Conservation (phyloP, 495 filamentous ascomycete species). For the Tuber microsphaerosporum region DNA sequence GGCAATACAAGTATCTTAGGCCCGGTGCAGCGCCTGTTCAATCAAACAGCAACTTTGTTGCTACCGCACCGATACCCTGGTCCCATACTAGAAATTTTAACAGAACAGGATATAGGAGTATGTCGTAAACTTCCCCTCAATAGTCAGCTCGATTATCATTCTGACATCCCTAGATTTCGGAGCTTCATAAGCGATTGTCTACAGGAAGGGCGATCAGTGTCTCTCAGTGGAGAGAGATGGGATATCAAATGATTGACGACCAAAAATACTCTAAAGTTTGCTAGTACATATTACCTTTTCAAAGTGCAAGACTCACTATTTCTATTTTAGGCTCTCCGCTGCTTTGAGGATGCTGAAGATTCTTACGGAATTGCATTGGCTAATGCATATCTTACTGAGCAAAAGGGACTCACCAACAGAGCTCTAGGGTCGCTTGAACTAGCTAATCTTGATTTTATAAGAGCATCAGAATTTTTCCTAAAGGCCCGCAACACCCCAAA, state of each 20-base stretch:
- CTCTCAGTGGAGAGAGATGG: too few species aligned
- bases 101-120: slow-evolving; percentile 2
- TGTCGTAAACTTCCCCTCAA: neutral
- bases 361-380: slow-evolving; percentile 7
- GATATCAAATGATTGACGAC: too few species aligned
- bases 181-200: too few species aligned
- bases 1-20: neutral
- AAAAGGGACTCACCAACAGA: slow-evolving; percentile 13
- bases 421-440: neutral
- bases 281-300: too few species aligned
- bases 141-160: neutral
- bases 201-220: too few species aligned
- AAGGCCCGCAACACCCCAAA: too few species aligned
- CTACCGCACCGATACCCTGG: neutral
- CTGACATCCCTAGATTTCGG: slow-evolving; percentile 3
- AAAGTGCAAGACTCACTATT: too few species aligned
- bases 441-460: too few species aligned
- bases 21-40: slow-evolving; percentile 16
- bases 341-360: too few species aligned
- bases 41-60: neutral
- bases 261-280: too few species aligned
- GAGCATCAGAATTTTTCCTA: too few species aligned
- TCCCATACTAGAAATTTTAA: slow-evolving; percentile 12
- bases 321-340: too few species aligned
- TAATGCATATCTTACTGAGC: slow-evolving; percentile 18